A percentile compares a stretch with the other conserved stretches of the same genome.
Evolutionary conservation across 345 rosid species (phyloP).

Genomic region (Gossypium raimondii): DNA sequence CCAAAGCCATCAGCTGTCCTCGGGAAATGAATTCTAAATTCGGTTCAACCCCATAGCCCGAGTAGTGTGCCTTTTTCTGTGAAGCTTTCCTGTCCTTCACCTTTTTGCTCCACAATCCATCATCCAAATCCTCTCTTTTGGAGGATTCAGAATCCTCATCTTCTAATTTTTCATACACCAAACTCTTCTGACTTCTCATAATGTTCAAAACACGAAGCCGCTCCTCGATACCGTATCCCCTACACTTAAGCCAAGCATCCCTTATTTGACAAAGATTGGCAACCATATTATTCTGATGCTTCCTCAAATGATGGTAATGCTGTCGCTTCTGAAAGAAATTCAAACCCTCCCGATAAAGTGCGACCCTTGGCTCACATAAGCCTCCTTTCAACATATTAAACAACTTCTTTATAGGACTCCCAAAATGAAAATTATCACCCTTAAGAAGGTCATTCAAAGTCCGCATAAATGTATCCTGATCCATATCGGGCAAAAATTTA

Average conservation of each 20-base stretch:
- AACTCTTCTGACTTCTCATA: conserved; percentile 75
- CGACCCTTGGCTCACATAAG: conserved; percentile 88
- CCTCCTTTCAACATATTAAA: conserved; percentile 93
- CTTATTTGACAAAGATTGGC: conserved; percentile 76
- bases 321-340: conserved; percentile 57
- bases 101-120: conserved; percentile 54
- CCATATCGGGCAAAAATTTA: conserved; percentile 75
- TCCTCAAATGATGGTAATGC: conserved; percentile 81
- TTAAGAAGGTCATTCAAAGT: conserved; percentile 75
- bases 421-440: conserved; percentile 81
- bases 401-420: conserved; percentile 72
- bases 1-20: conserved; percentile 32
- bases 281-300: conserved; percentile 77
- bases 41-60: conserved; percentile 38
- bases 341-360: conserved; percentile 81
- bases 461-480: conserved; percentile 55
- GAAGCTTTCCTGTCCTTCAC: conserved; percentile 49
- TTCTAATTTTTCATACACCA: conserved; percentile 67
- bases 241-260: conserved; percentile 81
- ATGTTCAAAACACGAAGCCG: conserved; percentile 86
- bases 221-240: conserved; percentile 82
- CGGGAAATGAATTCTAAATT: conserved; percentile 46
- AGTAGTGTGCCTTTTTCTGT: conserved; percentile 37
- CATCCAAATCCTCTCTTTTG: conserved; percentile 55
- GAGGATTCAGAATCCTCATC: conserved; percentile 61